Base-by-base conservation (phyloP, 306 rosid species). In the Cucurbita maxima region DNA sequence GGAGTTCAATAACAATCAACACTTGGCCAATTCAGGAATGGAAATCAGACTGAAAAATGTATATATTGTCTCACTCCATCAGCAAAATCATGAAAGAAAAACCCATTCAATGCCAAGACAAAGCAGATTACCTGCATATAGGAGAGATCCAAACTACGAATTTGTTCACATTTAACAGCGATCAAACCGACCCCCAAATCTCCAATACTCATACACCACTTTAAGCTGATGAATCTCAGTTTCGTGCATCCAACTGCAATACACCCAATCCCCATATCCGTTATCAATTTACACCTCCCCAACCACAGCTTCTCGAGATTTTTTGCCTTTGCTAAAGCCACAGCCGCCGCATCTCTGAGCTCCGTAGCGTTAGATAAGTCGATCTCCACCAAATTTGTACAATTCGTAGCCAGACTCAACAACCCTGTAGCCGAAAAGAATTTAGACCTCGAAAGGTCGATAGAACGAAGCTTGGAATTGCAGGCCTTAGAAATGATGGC, bases 211-310 rank as follows among this genome's bases (percentile, higher is more conserved):
- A 89, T 80, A 75, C 99, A 94, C 99, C 99, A 91, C 73, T 88
- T 91, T 79, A 94, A 83, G 70, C 83, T 76, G 61, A 94, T 78
- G 78, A 86, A 30, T 73, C 76, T 89, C 81, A 94, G 73, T 74
- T 91, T 91, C 66, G 80, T 81, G 25, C 99, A 94, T 6, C 99
- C 99, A 47, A 94, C 99, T 0, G 99, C 99, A 3, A 94, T 82
- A 20, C 97, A 91, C 58, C 95, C 97, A 52, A 94, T 84, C 37
- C 99, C 99, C 88, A 94, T 80, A 59, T 94, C 99, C 45, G 96
- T 94, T 6, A 94, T 76, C 76, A 70, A 5, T 76, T 81, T 91
- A 36, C 99, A 94, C 85, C 99, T 89, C 22, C 80, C 86, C 71
- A 94, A 41, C 96, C 92, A 84, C 68, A 94, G 72, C 77, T 63